Evolutionary conservation across 805 yeast species (phyloP), one percentile per base, ranked within the genome.

Genomic region (Starmerella tilneyi): DNA sequence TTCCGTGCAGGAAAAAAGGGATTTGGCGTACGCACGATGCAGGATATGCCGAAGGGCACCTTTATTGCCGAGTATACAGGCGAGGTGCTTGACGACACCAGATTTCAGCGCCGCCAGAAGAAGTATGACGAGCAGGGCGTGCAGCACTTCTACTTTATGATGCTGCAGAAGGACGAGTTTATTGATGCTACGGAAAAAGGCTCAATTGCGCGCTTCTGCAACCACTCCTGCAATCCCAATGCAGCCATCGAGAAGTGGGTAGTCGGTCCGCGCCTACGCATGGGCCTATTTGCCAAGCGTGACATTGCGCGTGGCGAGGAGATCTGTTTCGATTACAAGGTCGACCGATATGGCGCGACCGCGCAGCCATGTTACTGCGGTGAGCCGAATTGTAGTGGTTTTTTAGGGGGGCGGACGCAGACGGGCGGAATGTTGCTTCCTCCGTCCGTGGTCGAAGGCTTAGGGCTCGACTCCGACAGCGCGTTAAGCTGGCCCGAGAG

Each of bases 221-320:
- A 89, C 63, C 98, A 89, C 64, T 84, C 95, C 17, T 89, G 98
- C 63, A 79, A 76, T 57, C 98, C 98, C 11, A 92, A 92, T 62
- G 89, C 94, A 19, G 84, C 75, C 56, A 95, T 89, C 34, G 96
- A 89, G 63, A 89, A 89, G 67, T 89, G 98, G 98, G 92, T 88
- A 15, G 97, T 89, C 12, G 86, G 86, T 23, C 84, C 82, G 48
- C 81, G 84, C 60, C 70, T 85, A 46, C 73, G 85, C 53, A 92
- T 92, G 97, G 98, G 97, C 23, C 82, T 89, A 20, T 92, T 89
- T 61, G 84, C 96, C 41, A 82, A 82, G 54, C 69, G 94, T 51
- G 63, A 70, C 22, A 84, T 89, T 43, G 36, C 52, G 7, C 62
- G 63, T 48, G 96, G 95, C 44, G 97, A 92, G 63, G 98, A 89